Base-by-base conservation (phyloP, 1,139 yeast genomes). In the Hansenula anomala region DNA sequence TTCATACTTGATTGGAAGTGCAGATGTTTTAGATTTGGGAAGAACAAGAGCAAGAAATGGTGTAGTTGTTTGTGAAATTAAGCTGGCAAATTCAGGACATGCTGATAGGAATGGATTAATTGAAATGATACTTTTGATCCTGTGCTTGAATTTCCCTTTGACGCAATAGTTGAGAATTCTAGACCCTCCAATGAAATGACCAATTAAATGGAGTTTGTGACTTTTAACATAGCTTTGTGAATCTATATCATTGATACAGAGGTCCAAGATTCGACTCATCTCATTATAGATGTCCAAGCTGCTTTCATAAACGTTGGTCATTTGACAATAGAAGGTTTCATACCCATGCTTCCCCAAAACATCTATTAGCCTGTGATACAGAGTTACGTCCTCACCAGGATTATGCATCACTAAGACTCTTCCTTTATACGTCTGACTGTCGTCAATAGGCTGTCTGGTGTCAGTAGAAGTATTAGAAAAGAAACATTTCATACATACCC, bases 161-260 rank as follows among this genome's bases (percentile, higher is more conserved):
- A 47, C 43, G 4, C 52, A 51, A 36, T 48, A 48, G 12, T 28
- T 15, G 16, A 47, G 19, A 1, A 45, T 42, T 27, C 38, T 39
- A 8, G 47, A 43, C 6, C 44, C 54, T 1, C 39, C 38, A 23
- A 40, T 38, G 26, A 42, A 36, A 17, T 37, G 39, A 1, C 45
- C 51, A n/a, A 49, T 16, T 11, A 49, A 30, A 26, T 48, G 52
- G 1, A 49, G 28, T 16, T 38, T 27, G 10, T 33, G 37, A 19
- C 27, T 37, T 4, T 29, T 29, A 5, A 35, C 6, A 3, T 36
- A 36, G 1, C 10, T 19, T 13, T 30, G 37, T 1, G 34, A 27
- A 24, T 44, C 47, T n/a, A 48, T 27, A 24, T 49, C 54, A 31
- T 43, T 45, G 14, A 47, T 39, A 22, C 51, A 47, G 39, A 48